A percentile compares a stretch with the other conserved stretches of the same genome.
Evolutionary conservation across 371 early-diverging fungal genomes (phyloP).

Genomic region (Lichtheimia ornata): DNA sequence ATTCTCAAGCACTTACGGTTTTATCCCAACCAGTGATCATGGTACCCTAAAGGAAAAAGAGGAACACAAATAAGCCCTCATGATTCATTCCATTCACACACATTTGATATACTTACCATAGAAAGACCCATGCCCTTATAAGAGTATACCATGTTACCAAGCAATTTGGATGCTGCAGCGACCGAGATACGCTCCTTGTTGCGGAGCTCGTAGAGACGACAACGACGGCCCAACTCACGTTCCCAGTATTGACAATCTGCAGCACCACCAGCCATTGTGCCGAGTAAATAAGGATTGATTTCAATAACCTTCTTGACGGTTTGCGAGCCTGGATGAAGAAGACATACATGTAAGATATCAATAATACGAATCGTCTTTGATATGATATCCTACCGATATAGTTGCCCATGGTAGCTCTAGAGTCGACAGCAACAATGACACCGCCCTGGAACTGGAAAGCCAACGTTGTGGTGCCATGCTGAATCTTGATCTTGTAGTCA

Average conservation of each 20-base stretch:
- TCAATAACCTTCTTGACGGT: slow-evolving; percentile 99
- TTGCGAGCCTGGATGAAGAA: slow-evolving; percentile 78
- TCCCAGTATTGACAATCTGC: slow-evolving; percentile 99
- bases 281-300: slow-evolving; percentile 98
- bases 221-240: slow-evolving; percentile 96
- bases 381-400: slow-evolving; percentile 80
- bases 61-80: background rate
- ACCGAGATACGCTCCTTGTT: slow-evolving; percentile 99
- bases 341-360: background rate
- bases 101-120: slow-evolving; percentile 61
- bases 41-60: slow-evolving; percentile 73
- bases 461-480: slow-evolving; percentile 99
- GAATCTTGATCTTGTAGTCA: slow-evolving; percentile 78
- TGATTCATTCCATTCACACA: background rate
- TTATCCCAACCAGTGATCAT: slow-evolving; percentile 99
- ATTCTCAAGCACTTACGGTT: slow-evolving; percentile 49
- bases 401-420: slow-evolving; percentile 97
- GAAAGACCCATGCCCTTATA: slow-evolving; percentile 99
- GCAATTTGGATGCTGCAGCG: slow-evolving; percentile 97
- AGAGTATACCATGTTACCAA: slow-evolving; percentile 95
- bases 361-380: background rate
- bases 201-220: slow-evolving; percentile 94
- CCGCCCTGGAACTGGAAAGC: slow-evolving; percentile 99
- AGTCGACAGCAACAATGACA: slow-evolving; percentile 99
- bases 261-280: slow-evolving; percentile 99